A percentile compares a stretch with the other conserved stretches of the same genome.
These are phyloP conservation scores for Boletellus sp. DNA, from an alignment of 1,284 basidiomycete species.

Conservation along the genomic window DNA sequence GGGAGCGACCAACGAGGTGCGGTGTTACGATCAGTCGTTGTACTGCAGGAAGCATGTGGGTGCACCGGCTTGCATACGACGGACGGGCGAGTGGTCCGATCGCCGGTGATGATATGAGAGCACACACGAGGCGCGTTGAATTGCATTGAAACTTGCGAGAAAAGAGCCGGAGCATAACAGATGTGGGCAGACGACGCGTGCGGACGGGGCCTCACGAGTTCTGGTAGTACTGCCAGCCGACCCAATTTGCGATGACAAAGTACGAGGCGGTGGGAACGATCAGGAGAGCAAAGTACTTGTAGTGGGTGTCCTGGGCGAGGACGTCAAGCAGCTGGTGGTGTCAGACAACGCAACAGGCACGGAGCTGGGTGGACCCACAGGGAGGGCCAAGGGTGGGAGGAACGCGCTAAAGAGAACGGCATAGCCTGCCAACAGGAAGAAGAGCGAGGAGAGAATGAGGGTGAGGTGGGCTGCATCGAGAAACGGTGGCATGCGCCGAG, in stretches of 20 bases:
- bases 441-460: conserved; percentile 44
- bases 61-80: conserved; percentile 9
- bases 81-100: conserved; percentile 19
- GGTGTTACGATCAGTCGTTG: conserved; percentile 20
- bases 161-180: conserved; percentile 2
- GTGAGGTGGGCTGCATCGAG: conserved; percentile 48
- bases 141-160: conserved; percentile 11
- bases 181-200: conserved; percentile 9
- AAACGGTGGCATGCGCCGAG: conserved; percentile 21
- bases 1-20: conserved; percentile 3
- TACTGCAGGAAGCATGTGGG: conserved; percentile 25
- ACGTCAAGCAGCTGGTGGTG: conserved; percentile 53
- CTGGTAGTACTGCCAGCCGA: conserved; percentile 91
- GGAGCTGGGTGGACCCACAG: conserved; percentile 38
- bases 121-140: conserved; percentile 26
- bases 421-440: conserved; percentile 59
- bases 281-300: conserved; percentile 83
- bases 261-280: conserved; percentile 80
- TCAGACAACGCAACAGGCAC: conserved; percentile 5
- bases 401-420: conserved; percentile 64
- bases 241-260: conserved; percentile 95
- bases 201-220: conserved; percentile 54
- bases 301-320: conserved; percentile 71
- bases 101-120: conserved; percentile 10
- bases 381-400: conserved; percentile 48